Base-by-base conservation (phyloP, 2,329 filamentous ascomycete species). In the Colletotrichum gigasporum region DNA sequence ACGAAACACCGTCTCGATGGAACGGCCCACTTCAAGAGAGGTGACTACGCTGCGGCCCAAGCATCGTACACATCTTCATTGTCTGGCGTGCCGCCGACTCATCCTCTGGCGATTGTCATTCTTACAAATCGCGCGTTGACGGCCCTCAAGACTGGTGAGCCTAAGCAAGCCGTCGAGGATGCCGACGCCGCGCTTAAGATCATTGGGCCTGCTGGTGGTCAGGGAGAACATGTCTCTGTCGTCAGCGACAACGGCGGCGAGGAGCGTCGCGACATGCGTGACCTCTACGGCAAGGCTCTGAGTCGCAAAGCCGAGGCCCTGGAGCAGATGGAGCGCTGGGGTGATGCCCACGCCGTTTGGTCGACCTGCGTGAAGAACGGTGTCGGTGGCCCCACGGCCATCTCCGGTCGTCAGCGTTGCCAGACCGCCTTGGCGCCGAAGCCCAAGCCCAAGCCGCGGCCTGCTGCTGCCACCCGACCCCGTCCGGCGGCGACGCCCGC, bases 231-330 rank as follows among this genome's bases (percentile, higher is more conserved):
- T 6, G 93, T 99, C 42, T 84, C 90, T 18, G 82, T 97, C 0
- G 84, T 83, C 22, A 84, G 83, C 20, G 80, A 81, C 5, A 85
- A 85, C 58, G 79, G 82, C n/a, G 79, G 79, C 39, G 85, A 89
- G 32, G 84, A 90, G 59, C 81, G 82, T 18, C 96, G 96, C 69
- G 91, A 95, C 48, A 97, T 99, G 92, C 91, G 88, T 67, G 94
- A 97, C 16, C 92, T 97, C 67, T 98, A 91, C 73, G 94, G 93
- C 55, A 99, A 98, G 77, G 95, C 95, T 0, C 81, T 98, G 28
- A 95, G 92, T 79, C 91, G 96, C 56, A 98, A 98, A 80, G 96
- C 96, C 1, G 96, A 99, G 78, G 96, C 94, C 1, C 83, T 98
- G 7, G 96, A 99, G 76, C 91, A 97, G 73, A 91, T 99, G 83